Evolutionary conservation across 2,329 filamentous ascomycete species (phyloP), one percentile per base, ranked within the genome.

Genomic region (Sporothrix humicola): DNA sequence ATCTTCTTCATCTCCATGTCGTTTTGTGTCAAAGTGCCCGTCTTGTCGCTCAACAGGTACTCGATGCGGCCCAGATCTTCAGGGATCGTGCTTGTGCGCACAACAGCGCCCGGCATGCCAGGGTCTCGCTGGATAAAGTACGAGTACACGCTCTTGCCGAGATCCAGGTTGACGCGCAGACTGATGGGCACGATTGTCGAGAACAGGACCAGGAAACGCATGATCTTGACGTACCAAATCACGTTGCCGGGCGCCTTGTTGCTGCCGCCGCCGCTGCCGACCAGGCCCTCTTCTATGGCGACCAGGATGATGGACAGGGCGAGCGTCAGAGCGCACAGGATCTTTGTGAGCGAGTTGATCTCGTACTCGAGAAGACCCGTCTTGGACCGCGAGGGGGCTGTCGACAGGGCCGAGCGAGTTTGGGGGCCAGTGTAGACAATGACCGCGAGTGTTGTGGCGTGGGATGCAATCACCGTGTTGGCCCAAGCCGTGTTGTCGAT

Each of bases 1-100:
- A 99, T 95, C 83, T 99, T 99, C 81, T 97, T 97, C 87, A 99
- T 92, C 79, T 98, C 95, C 95, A 98, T 98, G 79, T 97, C 94
- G 79, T 99, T 99, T 78, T 98, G 94, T 0, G 96, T 99, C 74
- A 99, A 82, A 1, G 96, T 99, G n/a, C 96, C 96, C 0, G 96
- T 99, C 82, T 99, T 99, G 82, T 99, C 96, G 76, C 94, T 98
- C 44, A 99, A 86, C 2, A 99, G 86, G 81, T 99, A 99, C 81
- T 99, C 96, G 61, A 99, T 97, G 31, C 97, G 89, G 8, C 96
- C 96, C 2, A 99, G 85, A 79, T 99, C 96, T 81, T 99, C 96
- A 0, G 96, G 97, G 63, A 99, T 99, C 0, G 96, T 99, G 81
- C 95, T 98, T 0, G 96, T 99, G 73, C 96, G 90, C 3, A 99